phyloP scores from a whole-genome alignment of 2,329 filamentous ascomycete genomes.

The Exophiala spinifera region DNA sequence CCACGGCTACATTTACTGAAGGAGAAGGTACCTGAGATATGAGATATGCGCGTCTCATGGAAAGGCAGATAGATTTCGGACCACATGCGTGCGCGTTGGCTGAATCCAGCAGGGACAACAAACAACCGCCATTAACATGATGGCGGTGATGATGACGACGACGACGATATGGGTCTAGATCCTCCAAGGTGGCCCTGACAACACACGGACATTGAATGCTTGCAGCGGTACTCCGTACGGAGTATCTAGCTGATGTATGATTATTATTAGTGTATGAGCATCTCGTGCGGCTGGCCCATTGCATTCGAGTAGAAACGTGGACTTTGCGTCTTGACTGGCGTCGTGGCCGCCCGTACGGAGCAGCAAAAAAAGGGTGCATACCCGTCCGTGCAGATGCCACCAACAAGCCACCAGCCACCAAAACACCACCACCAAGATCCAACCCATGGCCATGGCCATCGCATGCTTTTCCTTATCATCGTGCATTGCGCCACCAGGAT shows the following conservation, averaged over 20 bases:
- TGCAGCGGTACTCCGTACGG: background rate
- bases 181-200: background rate
- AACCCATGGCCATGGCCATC: no score
- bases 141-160: background rate
- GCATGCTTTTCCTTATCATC: no score
- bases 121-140: background rate
- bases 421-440: background rate
- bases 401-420: background rate
- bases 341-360: no score
- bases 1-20: constrained; percentile 27
- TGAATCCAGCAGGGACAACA: background rate
- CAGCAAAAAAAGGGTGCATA: no score
- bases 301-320: no score
- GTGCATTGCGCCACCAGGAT: no score
- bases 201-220: background rate
- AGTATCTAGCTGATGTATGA: no score
- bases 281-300: background rate
- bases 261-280: background rate
- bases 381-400: no score
- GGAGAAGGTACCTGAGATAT: no score
- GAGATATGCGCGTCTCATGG: no score
- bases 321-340: background rate
- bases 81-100: background rate
- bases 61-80: no score
- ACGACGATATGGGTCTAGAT: background rate